phyloP scores from a whole-genome alignment of 305 asterid species.

The Fraxinus greggii region DNA sequence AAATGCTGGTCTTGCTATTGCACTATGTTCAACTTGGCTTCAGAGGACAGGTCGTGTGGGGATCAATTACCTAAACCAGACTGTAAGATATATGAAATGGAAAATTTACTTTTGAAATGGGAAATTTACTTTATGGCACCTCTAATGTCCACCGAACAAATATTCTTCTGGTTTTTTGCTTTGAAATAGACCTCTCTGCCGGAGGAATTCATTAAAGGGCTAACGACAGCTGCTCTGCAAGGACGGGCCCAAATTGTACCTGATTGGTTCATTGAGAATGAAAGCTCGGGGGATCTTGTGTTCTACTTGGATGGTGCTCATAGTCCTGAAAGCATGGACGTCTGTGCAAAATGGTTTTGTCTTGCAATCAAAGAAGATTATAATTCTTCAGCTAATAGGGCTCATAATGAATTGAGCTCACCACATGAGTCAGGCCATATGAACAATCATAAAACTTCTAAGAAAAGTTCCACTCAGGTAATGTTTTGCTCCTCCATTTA shows the following conservation, averaged over 20 bases:
- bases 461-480: constrained; percentile 61
- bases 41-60: constrained; percentile 75
- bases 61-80: constrained; percentile 62
- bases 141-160: constrained; percentile 12
- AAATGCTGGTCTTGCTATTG: constrained; percentile 95
- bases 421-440: constrained; percentile 32
- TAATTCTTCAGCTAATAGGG: constrained; percentile 26
- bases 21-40: constrained; percentile 94
- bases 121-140: constrained; percentile 13
- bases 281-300: constrained; percentile 66
- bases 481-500: constrained; percentile 4
- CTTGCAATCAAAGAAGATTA: constrained; percentile 61
- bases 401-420: constrained; percentile 29
- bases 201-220: constrained; percentile 78
- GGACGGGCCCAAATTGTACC: constrained; percentile 94
- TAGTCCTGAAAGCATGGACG: constrained; percentile 99
- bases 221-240: constrained; percentile 71
- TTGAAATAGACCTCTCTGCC: constrained; percentile 72
- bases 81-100: constrained; percentile 51
- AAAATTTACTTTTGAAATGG: constrained; percentile 1
- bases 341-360: constrained; percentile 91
- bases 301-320: constrained; percentile 98
- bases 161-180: constrained; percentile 1
- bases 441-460: constrained; percentile 25
- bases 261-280: constrained; percentile 59